These are phyloP conservation scores for Camelina laxa DNA, from an alignment of 345 rosid genomes.

Conservation along the genomic window DNA sequence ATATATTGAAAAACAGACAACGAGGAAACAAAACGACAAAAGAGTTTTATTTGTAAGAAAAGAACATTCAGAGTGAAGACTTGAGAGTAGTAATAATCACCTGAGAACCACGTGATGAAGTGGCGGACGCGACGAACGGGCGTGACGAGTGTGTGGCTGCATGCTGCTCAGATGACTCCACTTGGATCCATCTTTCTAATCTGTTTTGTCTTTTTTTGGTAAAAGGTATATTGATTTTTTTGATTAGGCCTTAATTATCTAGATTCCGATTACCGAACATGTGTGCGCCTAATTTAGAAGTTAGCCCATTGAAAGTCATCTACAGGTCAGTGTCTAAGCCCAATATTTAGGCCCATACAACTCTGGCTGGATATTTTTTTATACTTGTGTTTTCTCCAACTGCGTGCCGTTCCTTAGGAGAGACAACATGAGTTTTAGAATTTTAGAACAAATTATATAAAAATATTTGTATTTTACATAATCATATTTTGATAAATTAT, in stretches of 20 bases:
- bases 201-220: background rate
- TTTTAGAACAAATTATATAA: background rate
- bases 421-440: background rate
- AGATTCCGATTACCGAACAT: background rate
- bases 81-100: background rate
- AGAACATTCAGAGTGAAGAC: background rate
- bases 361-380: background rate
- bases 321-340: background rate
- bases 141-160: constrained; percentile 40
- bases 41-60: background rate
- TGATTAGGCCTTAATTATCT: background rate
- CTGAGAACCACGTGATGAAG: constrained; percentile 30
- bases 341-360: background rate
- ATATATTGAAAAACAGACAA: background rate
- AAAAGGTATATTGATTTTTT: background rate
- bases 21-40: constrained; percentile 1
- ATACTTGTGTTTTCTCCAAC: constrained; percentile 14
- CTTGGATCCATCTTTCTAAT: constrained; percentile 3
- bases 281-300: background rate
- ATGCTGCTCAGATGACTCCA: constrained; percentile 37
- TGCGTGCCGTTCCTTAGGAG: background rate
- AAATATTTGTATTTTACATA: too few species aligned
- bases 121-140: constrained; percentile 34
- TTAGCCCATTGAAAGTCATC: background rate
- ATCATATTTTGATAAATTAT: too few species aligned